Evolutionary conservation across 2,329 filamentous ascomycete genomes (phyloP), one percentile per base, ranked within the genome.

Genomic region (Penicillium sp.): DNA sequence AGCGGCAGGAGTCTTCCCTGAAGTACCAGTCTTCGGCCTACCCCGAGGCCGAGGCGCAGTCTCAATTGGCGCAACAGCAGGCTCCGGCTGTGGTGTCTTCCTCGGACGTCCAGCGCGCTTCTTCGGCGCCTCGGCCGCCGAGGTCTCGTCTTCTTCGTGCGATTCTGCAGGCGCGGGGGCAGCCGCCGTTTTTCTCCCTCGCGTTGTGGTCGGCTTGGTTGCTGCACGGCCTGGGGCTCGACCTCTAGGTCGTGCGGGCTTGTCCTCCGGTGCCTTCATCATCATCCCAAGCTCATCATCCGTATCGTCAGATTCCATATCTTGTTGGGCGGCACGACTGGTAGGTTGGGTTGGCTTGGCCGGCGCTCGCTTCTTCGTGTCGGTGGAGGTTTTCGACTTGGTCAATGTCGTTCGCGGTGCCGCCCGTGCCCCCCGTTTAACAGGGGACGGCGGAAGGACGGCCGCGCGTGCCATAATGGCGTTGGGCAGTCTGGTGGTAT

Each of bases 11-110:
- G 8, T 18, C 31, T 55, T 57, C 9, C 37, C 23, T 9, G 46
- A 42, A 16, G 52, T 44, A 20, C 34, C 41, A 6, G 50, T 51
- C 37, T 55, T 63, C 18, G 63, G 62, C 31, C 64, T 54, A 7
- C 64, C 64, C 16, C 62, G 53, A 4, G 53, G 19, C 26, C 51
- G 60, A 1, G 56, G 48, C 2, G 49, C 47, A 15, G 42, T 21
- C 18, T 43, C 50, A 2, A 41, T 4, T 27, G 53, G 52, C 4
- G 41, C 29, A 1, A 38, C 39, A 9, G 45, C 43, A 10, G 50
- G 33, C 14, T 50, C 32, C 7, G 41, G n/a, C 1, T 21, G n/a
- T 6, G 39, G 28, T 5, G 21, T 47, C 33, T 58, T 53, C n/a
- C 38, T 47, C 8, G 53, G 53, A 27, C 53, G 32, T 26, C 53